Percentiles rank a stretch among this genome's conserved stretches.
phyloP scores from a whole-genome alignment of 2,329 filamentous ascomycete genomes.

The Epicoccum sorghinum region DNA sequence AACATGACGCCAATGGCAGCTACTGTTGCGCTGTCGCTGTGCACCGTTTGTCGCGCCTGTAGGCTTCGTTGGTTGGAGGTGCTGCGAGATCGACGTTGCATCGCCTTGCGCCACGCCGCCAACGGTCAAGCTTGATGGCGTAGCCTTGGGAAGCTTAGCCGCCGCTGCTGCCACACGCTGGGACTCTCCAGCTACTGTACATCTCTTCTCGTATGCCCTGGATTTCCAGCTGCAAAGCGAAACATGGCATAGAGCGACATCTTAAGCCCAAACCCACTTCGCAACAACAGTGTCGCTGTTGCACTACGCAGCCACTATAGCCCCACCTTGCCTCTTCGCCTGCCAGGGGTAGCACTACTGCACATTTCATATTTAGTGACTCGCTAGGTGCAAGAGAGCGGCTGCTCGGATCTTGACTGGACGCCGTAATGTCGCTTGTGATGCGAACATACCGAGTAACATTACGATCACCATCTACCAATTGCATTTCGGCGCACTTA shows the following conservation, averaged over 20 bases:
- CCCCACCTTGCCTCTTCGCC: slow-evolving; percentile 1
- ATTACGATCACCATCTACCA: too few species aligned
- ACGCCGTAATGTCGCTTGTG: too few species aligned
- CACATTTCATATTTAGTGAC: neutral
- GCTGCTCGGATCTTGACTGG: neutral
- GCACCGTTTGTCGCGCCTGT: neutral
- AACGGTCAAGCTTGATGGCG: slow-evolving; percentile 5
- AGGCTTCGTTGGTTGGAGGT: slow-evolving; percentile 1
- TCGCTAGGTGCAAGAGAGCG: neutral
- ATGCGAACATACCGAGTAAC: too few species aligned
- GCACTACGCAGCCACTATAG: slow-evolving; percentile 9
- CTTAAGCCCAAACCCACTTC: slow-evolving; percentile 2
- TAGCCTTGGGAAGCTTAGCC: slow-evolving; percentile 11
- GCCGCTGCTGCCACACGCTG: neutral
- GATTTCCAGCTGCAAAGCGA: neutral
- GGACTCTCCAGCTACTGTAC: neutral
- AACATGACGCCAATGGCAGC: neutral
- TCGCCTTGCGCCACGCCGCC: slow-evolving; percentile 4
- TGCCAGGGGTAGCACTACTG: neutral
- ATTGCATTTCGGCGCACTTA: too few species aligned
- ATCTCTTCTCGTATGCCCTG: neutral
- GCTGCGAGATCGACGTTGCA: slow-evolving; percentile 12
- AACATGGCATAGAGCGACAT: neutral
- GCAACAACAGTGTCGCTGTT: neutral
- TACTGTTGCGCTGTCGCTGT: neutral